Percentiles rank a stretch among this genome's conserved stretches.
Evolutionary conservation across 176 grass and related monocot species (phyloP).

Genomic region (Oryza meyeriana): DNA sequence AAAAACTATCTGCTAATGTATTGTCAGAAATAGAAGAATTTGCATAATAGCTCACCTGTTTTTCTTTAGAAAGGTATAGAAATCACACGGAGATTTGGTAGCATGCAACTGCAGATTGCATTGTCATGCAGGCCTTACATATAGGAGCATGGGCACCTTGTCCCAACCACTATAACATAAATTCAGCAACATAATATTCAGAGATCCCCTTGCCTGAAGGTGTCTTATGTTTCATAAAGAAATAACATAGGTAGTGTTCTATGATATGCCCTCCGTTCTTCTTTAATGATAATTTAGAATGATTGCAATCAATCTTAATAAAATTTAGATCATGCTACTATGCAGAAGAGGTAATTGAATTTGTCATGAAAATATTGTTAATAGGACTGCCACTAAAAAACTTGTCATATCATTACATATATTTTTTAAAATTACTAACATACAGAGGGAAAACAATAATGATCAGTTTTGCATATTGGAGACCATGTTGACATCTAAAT

Average conservation of each 20-base stretch:
- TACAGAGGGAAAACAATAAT: background rate
- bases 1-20: background rate
- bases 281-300: background rate
- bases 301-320: background rate
- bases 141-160: background rate
- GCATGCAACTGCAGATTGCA: background rate
- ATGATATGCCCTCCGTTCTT: background rate
- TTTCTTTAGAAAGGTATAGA: background rate
- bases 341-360: background rate
- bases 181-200: constrained; percentile 25
- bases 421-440: background rate
- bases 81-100: background rate
- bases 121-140: background rate
- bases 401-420: background rate
- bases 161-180: constrained; percentile 3
- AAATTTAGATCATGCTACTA: background rate
- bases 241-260: constrained; percentile 28
- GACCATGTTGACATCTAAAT: background rate
- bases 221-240: constrained; percentile 19
- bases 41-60: background rate
- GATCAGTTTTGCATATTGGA: background rate
- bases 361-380: background rate
- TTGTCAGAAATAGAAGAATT: background rate
- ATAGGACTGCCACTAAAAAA: background rate
- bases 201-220: background rate